phyloP scores from a whole-genome alignment of 345 rosid species.

The Ailanthus altissimus region DNA sequence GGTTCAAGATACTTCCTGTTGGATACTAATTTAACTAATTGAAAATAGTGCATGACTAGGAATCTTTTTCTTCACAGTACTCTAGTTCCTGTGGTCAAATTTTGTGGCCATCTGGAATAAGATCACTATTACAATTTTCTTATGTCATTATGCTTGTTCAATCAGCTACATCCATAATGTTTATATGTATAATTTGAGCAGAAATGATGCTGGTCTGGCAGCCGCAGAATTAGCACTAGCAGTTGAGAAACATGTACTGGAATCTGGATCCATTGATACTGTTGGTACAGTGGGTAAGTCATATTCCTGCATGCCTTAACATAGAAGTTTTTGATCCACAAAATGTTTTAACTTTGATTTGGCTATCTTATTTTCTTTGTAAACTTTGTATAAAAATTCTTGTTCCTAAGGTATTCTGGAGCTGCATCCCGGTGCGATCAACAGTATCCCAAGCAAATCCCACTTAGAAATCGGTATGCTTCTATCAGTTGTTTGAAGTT shows the following conservation, averaged over 20 bases:
- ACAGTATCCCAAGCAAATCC: slow-evolving; percentile 95
- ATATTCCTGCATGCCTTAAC: slow-evolving; percentile 9
- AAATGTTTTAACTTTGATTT: background rate
- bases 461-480: slow-evolving; percentile 83
- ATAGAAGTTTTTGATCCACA: background rate
- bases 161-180: background rate
- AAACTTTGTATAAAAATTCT: background rate
- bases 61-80: background rate
- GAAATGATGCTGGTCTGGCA: slow-evolving; percentile 97
- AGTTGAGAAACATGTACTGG: slow-evolving; percentile 86
- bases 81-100: background rate
- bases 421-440: slow-evolving; percentile 93
- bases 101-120: slow-evolving; percentile 11
- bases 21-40: background rate
- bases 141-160: background rate
- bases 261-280: slow-evolving; percentile 85
- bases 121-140: background rate
- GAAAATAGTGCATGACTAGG: background rate
- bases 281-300: slow-evolving; percentile 90
- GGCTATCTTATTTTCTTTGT: background rate
- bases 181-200: slow-evolving; percentile 20
- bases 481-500: background rate
- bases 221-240: slow-evolving; percentile 91
- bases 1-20: background rate
- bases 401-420: slow-evolving; percentile 64